A percentile compares a stretch with the other conserved stretches of the same genome.
These are phyloP conservation scores for Petunia secreta DNA, from an alignment of 257 asterid species.

Conservation along the genomic window DNA sequence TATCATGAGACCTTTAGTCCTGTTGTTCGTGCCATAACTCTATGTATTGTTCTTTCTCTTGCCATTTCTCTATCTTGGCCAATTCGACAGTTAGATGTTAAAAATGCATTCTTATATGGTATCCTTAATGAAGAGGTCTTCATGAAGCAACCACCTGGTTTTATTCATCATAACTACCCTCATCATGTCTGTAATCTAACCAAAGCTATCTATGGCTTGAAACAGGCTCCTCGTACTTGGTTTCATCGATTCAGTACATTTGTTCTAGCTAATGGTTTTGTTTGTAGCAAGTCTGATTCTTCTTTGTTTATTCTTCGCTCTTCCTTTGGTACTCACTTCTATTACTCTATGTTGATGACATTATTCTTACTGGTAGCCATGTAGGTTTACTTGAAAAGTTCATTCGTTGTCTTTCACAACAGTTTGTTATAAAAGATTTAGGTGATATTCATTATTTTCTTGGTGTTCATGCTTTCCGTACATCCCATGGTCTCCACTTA, in stretches of 20 bases:
- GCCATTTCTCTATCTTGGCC: neutral
- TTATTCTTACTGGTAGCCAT: neutral
- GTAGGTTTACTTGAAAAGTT: neutral
- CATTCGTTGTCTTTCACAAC: neutral
- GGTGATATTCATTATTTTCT: too few relatives aligned
- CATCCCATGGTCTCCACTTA: neutral
- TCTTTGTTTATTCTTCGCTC: neutral
- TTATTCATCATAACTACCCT: neutral
- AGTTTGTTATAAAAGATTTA: neutral
- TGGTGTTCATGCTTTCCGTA: neutral
- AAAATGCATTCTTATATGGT: too few relatives aligned
- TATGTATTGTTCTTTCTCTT: neutral
- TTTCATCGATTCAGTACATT: too few relatives aligned
- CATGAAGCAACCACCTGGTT: neutral
- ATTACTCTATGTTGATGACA: constrained; percentile 2
- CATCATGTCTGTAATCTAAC: neutral
- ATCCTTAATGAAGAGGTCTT: too few relatives aligned
- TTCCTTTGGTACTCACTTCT: neutral
- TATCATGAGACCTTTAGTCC: too few relatives aligned
- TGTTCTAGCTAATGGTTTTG: too few relatives aligned
- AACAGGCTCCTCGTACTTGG: too few relatives aligned
- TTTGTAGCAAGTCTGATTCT: neutral
- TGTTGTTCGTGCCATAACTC: too few relatives aligned
- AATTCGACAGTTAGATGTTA: too few relatives aligned
- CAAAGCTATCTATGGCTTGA: neutral